phyloP scores from a whole-genome alignment of 1,284 basidiomycete genomes.

The Agroathelia rolfsii region DNA sequence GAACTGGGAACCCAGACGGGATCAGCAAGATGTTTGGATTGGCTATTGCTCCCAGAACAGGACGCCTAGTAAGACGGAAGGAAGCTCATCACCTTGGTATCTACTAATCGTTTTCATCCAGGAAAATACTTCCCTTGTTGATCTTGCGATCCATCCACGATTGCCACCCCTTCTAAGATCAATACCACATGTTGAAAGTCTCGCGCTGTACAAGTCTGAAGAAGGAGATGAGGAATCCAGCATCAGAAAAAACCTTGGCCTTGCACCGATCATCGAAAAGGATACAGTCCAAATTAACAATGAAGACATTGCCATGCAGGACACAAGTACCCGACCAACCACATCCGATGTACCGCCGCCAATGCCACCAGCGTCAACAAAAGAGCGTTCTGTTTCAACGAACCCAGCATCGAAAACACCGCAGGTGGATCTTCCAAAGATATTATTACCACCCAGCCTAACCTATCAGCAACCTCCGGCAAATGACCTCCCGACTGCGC shows the following conservation, averaged over 20 bases:
- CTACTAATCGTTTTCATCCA: slow-evolving; percentile 4
- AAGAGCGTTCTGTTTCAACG: slow-evolving; percentile 14
- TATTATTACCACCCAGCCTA: background rate
- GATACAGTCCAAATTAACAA: background rate
- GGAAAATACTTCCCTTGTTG: slow-evolving; percentile 25
- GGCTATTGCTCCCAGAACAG: slow-evolving; percentile 26
- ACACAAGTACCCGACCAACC: slow-evolving; percentile 9
- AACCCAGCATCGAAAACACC: background rate
- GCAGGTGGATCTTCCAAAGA: slow-evolving; percentile 1
- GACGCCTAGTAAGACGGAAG: too few relatives aligned
- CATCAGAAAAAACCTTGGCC: slow-evolving; percentile 30
- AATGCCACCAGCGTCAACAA: slow-evolving; percentile 7
- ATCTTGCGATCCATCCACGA: slow-evolving; percentile 65
- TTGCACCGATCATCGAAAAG: slow-evolving; percentile 18
- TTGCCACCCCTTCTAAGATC: slow-evolving; percentile 64
- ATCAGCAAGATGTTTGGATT: slow-evolving; percentile 53
- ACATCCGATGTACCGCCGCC: slow-evolving; percentile 2
- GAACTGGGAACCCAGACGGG: slow-evolving; percentile 40
- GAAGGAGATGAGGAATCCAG: slow-evolving; percentile 52
- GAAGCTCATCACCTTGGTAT: slow-evolving; percentile 18
- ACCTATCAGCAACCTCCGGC: slow-evolving; percentile 1
- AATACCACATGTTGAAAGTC: slow-evolving; percentile 50
- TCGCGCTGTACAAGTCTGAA: slow-evolving; percentile 51
- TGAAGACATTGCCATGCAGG: background rate
- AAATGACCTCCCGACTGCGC: background rate